Evolutionary conservation across 495 filamentous ascomycete genomes (phyloP), one percentile per base, ranked within the genome.

Genomic region (Opeltia flavorubescens): DNA sequence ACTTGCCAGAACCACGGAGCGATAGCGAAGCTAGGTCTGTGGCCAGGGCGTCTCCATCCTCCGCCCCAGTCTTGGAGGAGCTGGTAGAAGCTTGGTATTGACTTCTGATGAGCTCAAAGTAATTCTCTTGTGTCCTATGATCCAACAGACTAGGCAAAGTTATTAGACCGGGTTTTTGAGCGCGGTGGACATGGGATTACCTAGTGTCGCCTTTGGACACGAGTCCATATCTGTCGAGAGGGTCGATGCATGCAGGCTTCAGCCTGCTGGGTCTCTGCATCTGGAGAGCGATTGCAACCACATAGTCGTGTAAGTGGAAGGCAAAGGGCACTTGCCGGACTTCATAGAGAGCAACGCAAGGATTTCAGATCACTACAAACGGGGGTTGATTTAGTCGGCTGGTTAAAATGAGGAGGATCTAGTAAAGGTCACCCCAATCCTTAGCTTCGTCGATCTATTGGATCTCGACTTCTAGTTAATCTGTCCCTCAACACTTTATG

Each of bases 181-280:
- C 49, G 9, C 24, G 21, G 26, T n/a, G 2, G 15, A 44, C 34
- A 30, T 15, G 4, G 3, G 44, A 29, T 1, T 62, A 79, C 78
- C 78, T 78, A 38, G 62, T 83, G 59, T 95, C 89, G 9, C 89
- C 89, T 56, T 94, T 94, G 0, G 87, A 94, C 15, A 84, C 84
- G 51, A 93, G 70, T 2, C 88, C 89, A 48, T 87, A 81, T 31
- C 66, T 67, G 48, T 86, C 82, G 26, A 95, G 67, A 12, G 83
- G 74, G 59, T 95, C 88, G 27, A 70, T 51, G 20, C 76, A 69
- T 40, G 77, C 72, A 4, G 82, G 76, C 60, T 81, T 86, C 44
- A 94, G 64, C 44, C 88, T 78, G 52, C 75, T 80, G 17, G 38
- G 38, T 41, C 38, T 41, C n/a, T 41, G n/a, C 34, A 17, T 36